Conservation (phyloP, 176 grass and related monocot genomes). For the Cenchrus fungigraminus region DNA sequence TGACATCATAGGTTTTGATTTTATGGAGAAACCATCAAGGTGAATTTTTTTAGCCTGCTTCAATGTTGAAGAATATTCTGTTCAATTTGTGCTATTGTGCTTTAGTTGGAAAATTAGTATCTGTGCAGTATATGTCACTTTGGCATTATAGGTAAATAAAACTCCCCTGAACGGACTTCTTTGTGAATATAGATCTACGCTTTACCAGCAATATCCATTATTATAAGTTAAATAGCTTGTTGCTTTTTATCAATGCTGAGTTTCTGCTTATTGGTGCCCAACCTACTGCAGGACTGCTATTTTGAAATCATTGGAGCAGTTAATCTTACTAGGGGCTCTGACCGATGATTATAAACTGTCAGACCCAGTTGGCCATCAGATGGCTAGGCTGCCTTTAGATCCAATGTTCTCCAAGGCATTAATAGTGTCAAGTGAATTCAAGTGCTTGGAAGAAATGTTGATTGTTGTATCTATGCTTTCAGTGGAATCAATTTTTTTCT, state of each 20-base stretch:
- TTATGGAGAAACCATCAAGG: conserved; percentile 98
- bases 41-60: conserved; percentile 27
- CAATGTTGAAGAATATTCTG: conserved; percentile 11
- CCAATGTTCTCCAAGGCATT: conserved; percentile 94
- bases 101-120: neutral
- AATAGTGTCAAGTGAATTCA: conserved; percentile 76
- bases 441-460: conserved; percentile 98
- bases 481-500: conserved; percentile 96
- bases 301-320: conserved; percentile 93
- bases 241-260: conserved; percentile 7
- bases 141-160: conserved; percentile 13
- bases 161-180: neutral
- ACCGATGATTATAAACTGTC: conserved; percentile 90
- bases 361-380: conserved; percentile 79
- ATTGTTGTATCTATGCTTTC: conserved; percentile 98
- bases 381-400: conserved; percentile 94
- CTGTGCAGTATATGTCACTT: neutral
- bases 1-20: conserved; percentile 95
- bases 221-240: neutral
- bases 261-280: conserved; percentile 30
- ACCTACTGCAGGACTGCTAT: conserved; percentile 70
- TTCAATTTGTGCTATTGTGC: neutral
- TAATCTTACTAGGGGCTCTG: conserved; percentile 80
- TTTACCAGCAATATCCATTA: neutral
- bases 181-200: neutral